Conservation (phyloP, 1,139 yeast species). For the Taiozyma sp. region DNA sequence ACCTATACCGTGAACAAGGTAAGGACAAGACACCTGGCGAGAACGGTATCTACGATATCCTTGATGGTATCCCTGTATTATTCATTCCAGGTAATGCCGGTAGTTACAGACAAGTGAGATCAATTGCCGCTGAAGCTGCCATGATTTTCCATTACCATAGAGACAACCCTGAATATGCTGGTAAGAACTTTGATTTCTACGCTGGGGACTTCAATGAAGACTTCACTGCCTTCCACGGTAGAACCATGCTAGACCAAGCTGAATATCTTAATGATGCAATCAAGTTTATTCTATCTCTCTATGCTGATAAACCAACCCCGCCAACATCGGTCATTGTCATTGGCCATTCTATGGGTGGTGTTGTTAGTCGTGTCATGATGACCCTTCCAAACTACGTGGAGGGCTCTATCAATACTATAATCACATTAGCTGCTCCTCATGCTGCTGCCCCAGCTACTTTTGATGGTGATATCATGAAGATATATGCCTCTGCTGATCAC, state of each 20-base stretch:
- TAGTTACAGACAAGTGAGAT: conserved; percentile 80
- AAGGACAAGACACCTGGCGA: conserved; percentile 52
- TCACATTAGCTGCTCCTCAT: conserved; percentile 92
- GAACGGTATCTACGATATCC: conserved; percentile 31
- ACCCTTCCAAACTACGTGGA: conserved; percentile 71
- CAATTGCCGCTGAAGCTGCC: conserved; percentile 80
- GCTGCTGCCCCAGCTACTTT: conserved; percentile 92
- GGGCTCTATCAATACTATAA: conserved; percentile 72
- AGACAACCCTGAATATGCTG: conserved; percentile 22
- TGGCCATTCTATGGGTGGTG: conserved; percentile 98
- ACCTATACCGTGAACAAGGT: conserved; percentile 73
- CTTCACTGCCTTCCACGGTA: conserved; percentile 93
- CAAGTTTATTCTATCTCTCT: conserved; percentile 63
- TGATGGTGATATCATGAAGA: conserved; percentile 77
- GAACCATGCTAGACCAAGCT: conserved; percentile 90
- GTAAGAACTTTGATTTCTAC: conserved; percentile 64
- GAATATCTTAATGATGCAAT: conserved; percentile 90
- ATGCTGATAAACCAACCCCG: conserved; percentile 30
- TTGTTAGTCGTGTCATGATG: conserved; percentile 78
- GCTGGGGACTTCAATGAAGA: conserved; percentile 95
- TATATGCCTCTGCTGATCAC: conserved; percentile 69
- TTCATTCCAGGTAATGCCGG: conserved; percentile 99
- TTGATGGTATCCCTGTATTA: conserved; percentile 79
- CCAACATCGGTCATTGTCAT: conserved; percentile 75
- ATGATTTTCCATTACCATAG: conserved; percentile 43